Percentiles rank a stretch among this genome's conserved stretches.
Evolutionary conservation across 1,139 yeast species (phyloP).

Genomic region (Yamadazyma jaroonii): DNA sequence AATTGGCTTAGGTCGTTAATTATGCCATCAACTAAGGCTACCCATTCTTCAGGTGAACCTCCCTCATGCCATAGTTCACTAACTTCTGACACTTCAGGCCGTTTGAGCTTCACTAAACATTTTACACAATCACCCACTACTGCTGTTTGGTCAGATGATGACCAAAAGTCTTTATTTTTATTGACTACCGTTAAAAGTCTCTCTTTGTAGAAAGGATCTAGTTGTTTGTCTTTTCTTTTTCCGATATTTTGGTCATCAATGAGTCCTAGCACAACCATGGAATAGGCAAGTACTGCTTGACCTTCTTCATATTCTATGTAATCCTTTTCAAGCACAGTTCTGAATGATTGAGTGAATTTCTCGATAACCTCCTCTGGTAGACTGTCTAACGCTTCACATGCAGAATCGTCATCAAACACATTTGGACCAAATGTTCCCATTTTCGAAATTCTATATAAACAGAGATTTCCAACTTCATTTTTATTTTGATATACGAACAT

Average conservation of each 20-base stretch:
- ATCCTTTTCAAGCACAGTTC: background rate
- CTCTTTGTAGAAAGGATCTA: slow-evolving; percentile 4
- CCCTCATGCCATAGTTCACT: slow-evolving; percentile 11
- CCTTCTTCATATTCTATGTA: slow-evolving; percentile 12
- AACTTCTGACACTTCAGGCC: slow-evolving; percentile 8
- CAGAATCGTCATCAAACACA: slow-evolving; percentile 16
- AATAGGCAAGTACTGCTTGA: slow-evolving; percentile 7
- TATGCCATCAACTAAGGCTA: slow-evolving; percentile 4
- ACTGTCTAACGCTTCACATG: slow-evolving; percentile 12
- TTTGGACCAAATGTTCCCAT: slow-evolving; percentile 20
- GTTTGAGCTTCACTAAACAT: slow-evolving; percentile 4
- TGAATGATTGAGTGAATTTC: slow-evolving; percentile 3
- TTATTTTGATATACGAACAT: background rate
- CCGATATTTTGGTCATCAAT: slow-evolving; percentile 6
- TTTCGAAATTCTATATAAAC: background rate
- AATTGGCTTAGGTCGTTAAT: background rate
- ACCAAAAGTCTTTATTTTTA: slow-evolving; percentile 5
- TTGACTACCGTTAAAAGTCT: slow-evolving; percentile 5
- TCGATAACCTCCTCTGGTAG: slow-evolving; percentile 8
- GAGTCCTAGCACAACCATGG: slow-evolving; percentile 9
- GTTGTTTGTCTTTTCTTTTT: background rate
- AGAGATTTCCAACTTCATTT: background rate
- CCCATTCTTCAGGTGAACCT: slow-evolving; percentile 7
- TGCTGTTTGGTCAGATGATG: background rate
- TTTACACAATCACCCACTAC: slow-evolving; percentile 1